A percentile compares a stretch with the other conserved stretches of the same genome.
Conservation (phyloP, 164 flowering plant genomes). For the Houttuynia cordata region DNA sequence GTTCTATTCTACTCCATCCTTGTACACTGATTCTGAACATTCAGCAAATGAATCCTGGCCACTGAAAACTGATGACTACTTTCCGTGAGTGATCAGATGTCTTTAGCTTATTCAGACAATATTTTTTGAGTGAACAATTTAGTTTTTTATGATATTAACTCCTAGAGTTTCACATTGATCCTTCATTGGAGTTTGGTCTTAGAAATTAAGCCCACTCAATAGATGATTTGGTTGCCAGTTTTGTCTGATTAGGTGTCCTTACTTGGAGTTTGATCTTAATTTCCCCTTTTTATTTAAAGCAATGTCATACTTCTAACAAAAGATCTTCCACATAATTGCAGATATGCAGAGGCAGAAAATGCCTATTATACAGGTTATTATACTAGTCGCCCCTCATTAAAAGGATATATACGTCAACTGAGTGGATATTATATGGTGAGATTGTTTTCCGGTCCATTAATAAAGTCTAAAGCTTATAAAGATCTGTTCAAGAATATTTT, state of each 20-base stretch:
- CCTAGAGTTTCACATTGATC: too few species aligned
- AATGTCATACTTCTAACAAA: neutral
- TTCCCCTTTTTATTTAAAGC: neutral
- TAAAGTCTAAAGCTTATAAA: neutral
- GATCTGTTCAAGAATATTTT: neutral
- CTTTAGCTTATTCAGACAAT: neutral
- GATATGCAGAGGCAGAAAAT: slow-evolving; percentile 70
- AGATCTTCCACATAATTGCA: slow-evolving; percentile 12
- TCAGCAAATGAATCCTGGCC: slow-evolving; percentile 70
- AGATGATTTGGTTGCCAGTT: too few species aligned
- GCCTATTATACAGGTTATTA: slow-evolving; percentile 93
- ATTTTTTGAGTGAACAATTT: too few species aligned
- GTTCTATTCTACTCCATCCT: slow-evolving; percentile 82
- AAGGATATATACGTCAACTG: slow-evolving; percentile 54
- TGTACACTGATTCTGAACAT: slow-evolving; percentile 69
- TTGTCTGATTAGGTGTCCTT: too few species aligned
- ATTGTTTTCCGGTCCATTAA: neutral
- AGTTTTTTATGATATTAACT: too few species aligned
- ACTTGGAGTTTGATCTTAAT: too few species aligned
- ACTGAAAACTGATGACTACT: slow-evolving; percentile 68
- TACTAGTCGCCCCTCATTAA: slow-evolving; percentile 85
- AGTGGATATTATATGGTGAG: slow-evolving; percentile 91
- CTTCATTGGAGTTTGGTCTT: too few species aligned
- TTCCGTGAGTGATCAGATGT: slow-evolving; percentile 47
- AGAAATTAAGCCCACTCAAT: too few species aligned